Evolutionary conservation across 805 yeast species (phyloP).

Genomic region (Cyberlindnera petersonii): DNA sequence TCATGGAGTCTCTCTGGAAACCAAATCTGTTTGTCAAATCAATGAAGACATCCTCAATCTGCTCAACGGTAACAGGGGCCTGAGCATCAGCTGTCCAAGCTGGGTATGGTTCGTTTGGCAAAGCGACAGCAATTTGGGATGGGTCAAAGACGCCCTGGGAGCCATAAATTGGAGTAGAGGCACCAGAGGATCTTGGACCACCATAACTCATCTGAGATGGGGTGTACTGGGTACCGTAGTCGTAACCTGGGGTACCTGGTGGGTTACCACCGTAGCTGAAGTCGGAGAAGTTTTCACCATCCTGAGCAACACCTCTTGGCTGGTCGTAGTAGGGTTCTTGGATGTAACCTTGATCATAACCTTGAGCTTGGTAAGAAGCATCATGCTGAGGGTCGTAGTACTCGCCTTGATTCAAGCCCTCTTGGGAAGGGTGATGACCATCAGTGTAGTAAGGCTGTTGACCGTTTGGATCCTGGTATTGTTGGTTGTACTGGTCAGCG

Average conservation of each 20-base stretch:
- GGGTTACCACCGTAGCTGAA: conserved; percentile 52
- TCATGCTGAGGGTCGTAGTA: conserved; percentile 30
- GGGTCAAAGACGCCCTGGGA: conserved; percentile 56
- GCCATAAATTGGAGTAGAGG: conserved; percentile 91
- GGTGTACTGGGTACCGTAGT: conserved; percentile 64
- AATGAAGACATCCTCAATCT: conserved; percentile 81
- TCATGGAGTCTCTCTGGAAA: conserved; percentile 89
- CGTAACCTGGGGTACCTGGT: conserved; percentile 67
- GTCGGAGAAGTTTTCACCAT: conserved; percentile 64
- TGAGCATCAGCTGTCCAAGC: conserved; percentile 98
- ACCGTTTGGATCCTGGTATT: conserved; percentile 34
- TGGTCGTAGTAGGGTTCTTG: conserved; percentile 49
- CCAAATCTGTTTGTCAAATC: conserved; percentile 82
- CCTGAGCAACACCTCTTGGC: conserved; percentile 42
- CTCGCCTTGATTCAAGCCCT: conserved; percentile 27
- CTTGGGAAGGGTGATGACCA: conserved; percentile 32
- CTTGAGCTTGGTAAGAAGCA: conserved; percentile 41
- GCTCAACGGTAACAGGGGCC: conserved; percentile 80
- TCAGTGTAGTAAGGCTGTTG: conserved; percentile 40
- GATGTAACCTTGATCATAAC: conserved; percentile 51
- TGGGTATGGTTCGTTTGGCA: conserved; percentile 93
- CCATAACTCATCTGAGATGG: conserved; percentile 88
- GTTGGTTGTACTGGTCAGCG: conserved; percentile 35
- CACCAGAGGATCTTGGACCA: conserved; percentile 83
- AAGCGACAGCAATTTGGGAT: conserved; percentile 57